Conservation (phyloP, 2,329 filamentous ascomycete species). For the Clarireedia sp. region DNA sequence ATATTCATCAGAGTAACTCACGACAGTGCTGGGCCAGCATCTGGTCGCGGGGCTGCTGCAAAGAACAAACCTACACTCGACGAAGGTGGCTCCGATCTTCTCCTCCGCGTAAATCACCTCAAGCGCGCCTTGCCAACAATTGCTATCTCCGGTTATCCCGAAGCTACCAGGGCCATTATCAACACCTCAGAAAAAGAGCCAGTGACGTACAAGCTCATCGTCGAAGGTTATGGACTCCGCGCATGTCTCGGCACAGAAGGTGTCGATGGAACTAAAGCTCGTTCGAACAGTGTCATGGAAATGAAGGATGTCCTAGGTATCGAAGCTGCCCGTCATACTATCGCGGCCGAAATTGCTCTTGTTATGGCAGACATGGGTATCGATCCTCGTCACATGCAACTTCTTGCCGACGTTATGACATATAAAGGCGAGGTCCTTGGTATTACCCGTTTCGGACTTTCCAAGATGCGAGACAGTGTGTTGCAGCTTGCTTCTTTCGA, state of each 20-base stretch:
- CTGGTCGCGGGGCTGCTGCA: conserved; percentile 17
- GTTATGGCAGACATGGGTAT: conserved; percentile 96
- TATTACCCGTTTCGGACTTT: conserved; percentile 91
- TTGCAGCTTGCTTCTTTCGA: conserved; percentile 93
- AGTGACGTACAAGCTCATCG: conserved; percentile 57
- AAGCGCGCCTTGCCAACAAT: conserved; percentile 75
- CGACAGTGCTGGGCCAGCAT: conserved; percentile 37
- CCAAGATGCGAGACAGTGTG: conserved; percentile 93
- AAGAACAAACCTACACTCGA: conserved; percentile 30
- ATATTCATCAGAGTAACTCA: conserved; percentile 66
- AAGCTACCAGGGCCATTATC: conserved; percentile 80
- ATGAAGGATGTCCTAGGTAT: conserved; percentile 82
- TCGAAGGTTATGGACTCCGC: conserved; percentile 88
- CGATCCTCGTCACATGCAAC: conserved; percentile 94
- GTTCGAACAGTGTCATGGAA: conserved; percentile 87
- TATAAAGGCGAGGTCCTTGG: conserved; percentile 96
- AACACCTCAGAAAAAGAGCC: conserved; percentile 49
- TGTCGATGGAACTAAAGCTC: conserved; percentile 67
- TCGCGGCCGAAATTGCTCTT: conserved; percentile 75
- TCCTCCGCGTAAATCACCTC: conserved; percentile 75
- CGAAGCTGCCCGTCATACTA: conserved; percentile 84
- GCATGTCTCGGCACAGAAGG: conserved; percentile 91
- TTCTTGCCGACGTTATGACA: conserved; percentile 97
- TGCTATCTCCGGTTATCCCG: conserved; percentile 83
- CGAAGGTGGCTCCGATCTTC: conserved; percentile 53